phyloP scores from a whole-genome alignment of 805 yeast genomes.

The Candida maris region DNA sequence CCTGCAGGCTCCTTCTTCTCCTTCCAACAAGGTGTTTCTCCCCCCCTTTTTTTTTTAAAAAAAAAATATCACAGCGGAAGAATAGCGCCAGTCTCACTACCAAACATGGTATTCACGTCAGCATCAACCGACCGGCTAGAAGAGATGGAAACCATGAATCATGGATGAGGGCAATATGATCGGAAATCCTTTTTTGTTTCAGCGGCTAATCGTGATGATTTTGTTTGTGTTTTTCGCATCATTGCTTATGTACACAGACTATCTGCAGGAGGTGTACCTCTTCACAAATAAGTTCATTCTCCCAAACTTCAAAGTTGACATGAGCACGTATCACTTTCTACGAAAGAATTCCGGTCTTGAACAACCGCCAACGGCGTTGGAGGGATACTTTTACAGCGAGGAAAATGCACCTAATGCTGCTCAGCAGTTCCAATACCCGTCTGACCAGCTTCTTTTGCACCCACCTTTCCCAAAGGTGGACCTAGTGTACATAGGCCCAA shows the following conservation, averaged over 20 bases:
- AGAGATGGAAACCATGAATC: too few relatives aligned
- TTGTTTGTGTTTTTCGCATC: constrained; percentile 22
- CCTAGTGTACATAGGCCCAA: constrained; percentile 25
- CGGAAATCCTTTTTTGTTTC: constrained; percentile 19
- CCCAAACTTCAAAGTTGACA: constrained; percentile 18
- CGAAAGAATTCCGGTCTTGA: constrained; percentile 14
- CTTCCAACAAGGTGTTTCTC: too few relatives aligned
- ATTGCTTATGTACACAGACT: constrained; percentile 25
- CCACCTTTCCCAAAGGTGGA: constrained; percentile 28
- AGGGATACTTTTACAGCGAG: constrained; percentile 10
- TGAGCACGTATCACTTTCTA: constrained; percentile 22
- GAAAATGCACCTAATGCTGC: constrained; percentile 4
- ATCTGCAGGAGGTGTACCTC: constrained; percentile 25
- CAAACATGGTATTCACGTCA: too few relatives aligned
- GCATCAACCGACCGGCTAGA: too few relatives aligned
- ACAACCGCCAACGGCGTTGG: constrained; percentile 10
- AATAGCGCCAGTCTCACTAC: too few relatives aligned
- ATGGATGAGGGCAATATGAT: constrained; percentile 11
- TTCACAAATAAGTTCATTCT: constrained; percentile 25
- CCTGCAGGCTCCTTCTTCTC: background rate
- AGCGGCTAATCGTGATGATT: constrained; percentile 17
- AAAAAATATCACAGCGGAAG: too few relatives aligned
- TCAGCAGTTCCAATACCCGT: constrained; percentile 1
- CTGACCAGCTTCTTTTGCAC: constrained; percentile 14
- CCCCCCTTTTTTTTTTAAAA: too few relatives aligned